Conservation (phyloP, 2,329 filamentous ascomycete genomes). For the Sporothrix sp. region DNA sequence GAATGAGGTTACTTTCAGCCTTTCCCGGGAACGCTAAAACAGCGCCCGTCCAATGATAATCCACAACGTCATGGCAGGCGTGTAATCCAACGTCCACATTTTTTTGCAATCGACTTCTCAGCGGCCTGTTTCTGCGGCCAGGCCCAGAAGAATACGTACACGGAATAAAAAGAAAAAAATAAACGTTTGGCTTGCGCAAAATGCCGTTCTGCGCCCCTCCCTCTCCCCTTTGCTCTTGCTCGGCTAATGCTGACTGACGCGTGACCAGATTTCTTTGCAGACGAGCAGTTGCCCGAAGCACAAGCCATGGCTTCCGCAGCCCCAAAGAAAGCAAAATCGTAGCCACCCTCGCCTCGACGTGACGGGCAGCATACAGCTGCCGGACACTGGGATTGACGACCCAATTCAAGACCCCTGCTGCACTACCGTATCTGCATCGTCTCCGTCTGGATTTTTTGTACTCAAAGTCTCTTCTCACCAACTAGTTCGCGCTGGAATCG, state of each 20-base stretch:
- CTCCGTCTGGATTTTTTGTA: too few species aligned
- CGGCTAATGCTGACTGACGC: too few species aligned
- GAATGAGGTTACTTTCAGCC: too few species aligned
- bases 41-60: conserved; percentile 3
- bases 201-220: background rate
- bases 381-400: too few species aligned
- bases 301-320: too few species aligned
- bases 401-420: too few species aligned
- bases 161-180: background rate
- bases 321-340: too few species aligned
- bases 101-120: background rate
- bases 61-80: background rate
- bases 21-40: background rate
- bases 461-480: background rate
- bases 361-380: too few species aligned
- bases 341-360: too few species aligned
- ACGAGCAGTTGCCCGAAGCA: too few species aligned
- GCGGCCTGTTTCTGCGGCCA: conserved; percentile 7
- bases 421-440: background rate
- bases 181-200: too few species aligned
- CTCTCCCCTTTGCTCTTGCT: background rate
- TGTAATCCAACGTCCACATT: background rate
- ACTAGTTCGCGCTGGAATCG: background rate
- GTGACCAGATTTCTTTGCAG: too few species aligned
- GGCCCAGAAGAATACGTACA: background rate